phyloP scores from a whole-genome alignment of 2,329 filamentous ascomycete genomes.

The Fusarium tanahbumbuense region DNA sequence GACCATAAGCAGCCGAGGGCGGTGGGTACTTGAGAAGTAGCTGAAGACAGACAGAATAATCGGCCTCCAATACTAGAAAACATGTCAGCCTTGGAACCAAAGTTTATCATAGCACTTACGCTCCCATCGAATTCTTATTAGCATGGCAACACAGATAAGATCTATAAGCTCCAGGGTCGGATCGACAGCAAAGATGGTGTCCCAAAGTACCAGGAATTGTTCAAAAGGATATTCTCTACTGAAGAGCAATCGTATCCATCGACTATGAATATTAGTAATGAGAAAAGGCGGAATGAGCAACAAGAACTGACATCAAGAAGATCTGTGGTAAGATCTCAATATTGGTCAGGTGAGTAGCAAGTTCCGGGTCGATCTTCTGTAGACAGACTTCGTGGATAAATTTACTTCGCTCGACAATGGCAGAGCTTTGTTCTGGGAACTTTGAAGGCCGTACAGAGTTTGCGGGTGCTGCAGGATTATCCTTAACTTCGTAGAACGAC shows the following conservation, averaged over 20 bases:
- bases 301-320: constrained; percentile 80
- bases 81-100: constrained; percentile 39
- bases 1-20: constrained; percentile 70
- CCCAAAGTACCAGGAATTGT: constrained; percentile 87
- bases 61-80: constrained; percentile 78
- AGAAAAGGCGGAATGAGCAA: neutral
- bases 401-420: constrained; percentile 85
- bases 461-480: constrained; percentile 30
- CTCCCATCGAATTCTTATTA: constrained; percentile 91
- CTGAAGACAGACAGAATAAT: constrained; percentile 87
- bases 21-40: constrained; percentile 86
- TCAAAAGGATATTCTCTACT: constrained; percentile 93
- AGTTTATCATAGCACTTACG: constrained; percentile 62
- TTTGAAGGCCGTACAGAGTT: constrained; percentile 26
- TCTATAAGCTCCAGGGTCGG: constrained; percentile 84
- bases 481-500: constrained; percentile 80
- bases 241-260: constrained; percentile 94
- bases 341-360: constrained; percentile 81
- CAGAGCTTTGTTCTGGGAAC: constrained; percentile 55
- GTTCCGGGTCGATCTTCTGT: constrained; percentile 81
- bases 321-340: constrained; percentile 96
- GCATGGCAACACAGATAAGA: constrained; percentile 92
- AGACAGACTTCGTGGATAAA: constrained; percentile 88
- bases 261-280: constrained; percentile 60
- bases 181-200: constrained; percentile 89